These are phyloP conservation scores for Meyerozyma sp. DNA, from an alignment of 1,139 yeast genomes.

Conservation along the genomic window DNA sequence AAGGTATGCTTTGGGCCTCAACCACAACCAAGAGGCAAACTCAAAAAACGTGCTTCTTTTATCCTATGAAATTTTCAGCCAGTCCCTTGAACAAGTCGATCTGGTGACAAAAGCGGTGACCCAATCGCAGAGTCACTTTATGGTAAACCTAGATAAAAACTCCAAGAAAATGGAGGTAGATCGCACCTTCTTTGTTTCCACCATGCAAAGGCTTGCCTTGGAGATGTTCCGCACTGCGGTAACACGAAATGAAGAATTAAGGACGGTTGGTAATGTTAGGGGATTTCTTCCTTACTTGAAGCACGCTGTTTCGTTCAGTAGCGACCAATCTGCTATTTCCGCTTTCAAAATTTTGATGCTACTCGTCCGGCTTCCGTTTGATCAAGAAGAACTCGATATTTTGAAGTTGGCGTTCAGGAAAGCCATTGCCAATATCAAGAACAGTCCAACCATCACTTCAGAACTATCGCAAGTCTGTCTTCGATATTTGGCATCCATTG, in stretches of 20 bases:
- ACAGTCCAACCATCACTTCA: conserved; percentile 71
- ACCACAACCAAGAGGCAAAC: conserved; percentile 59
- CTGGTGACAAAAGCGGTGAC: conserved; percentile 8
- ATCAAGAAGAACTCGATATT: conserved; percentile 46
- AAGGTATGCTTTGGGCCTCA: conserved; percentile 72
- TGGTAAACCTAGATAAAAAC: conserved; percentile 62
- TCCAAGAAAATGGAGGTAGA: conserved; percentile 49
- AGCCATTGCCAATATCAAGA: conserved; percentile 63
- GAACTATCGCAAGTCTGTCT: conserved; percentile 82
- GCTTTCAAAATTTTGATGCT: conserved; percentile 60
- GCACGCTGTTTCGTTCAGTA: conserved; percentile 53
- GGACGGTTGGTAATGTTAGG: conserved; percentile 55
- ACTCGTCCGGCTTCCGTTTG: conserved; percentile 58
- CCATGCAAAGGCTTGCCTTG: conserved; percentile 71
- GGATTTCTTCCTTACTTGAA: conserved; percentile 76
- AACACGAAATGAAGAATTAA: conserved; percentile 50
- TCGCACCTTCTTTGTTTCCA: conserved; percentile 44
- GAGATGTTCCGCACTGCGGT: conserved; percentile 74
- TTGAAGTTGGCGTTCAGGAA: conserved; percentile 59
- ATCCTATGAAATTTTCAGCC: conserved; percentile 68
- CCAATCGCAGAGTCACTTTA: conserved; percentile 51
- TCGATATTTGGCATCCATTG: conserved; percentile 65
- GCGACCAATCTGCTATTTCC: conserved; percentile 71
- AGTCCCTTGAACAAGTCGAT: conserved; percentile 37
- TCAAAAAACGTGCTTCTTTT: conserved; percentile 59